Evolutionary conservation across 2,329 filamentous ascomycete species (phyloP).

Genomic region (Pseudopyricularia cyperi): DNA sequence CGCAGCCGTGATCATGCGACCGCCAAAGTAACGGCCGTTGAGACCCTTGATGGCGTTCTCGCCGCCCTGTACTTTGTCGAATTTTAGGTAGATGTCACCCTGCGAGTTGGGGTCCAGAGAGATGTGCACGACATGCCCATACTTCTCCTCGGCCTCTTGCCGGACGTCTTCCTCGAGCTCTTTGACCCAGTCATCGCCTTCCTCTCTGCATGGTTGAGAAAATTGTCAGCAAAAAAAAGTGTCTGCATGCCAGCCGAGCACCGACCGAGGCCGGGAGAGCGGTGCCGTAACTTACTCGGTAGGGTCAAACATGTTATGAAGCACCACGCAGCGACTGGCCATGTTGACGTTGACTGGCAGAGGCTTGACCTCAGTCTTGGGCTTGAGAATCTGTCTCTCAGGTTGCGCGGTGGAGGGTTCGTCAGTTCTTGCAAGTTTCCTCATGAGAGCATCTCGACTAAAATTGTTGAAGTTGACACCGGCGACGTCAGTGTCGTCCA

Average conservation of each 20-base stretch:
- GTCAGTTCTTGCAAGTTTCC: conserved; percentile 92
- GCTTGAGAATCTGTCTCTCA: conserved; percentile 60
- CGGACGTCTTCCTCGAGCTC: conserved; percentile 90
- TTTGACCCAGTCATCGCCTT: conserved; percentile 79
- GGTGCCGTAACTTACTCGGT: conserved; percentile 58
- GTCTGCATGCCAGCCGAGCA: too few species aligned
- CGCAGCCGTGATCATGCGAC: conserved; percentile 81
- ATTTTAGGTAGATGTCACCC: conserved; percentile 97
- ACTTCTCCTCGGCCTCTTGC: conserved; percentile 85
- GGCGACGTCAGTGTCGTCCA: conserved; percentile 94
- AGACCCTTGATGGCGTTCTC: conserved; percentile 97
- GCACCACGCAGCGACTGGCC: conserved; percentile 83
- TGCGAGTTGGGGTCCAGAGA: conserved; percentile 83
- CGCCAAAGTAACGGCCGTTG: conserved; percentile 92
- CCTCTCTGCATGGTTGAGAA: conserved; percentile 46
- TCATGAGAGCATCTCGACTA: conserved; percentile 96
- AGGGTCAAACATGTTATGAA: conserved; percentile 93
- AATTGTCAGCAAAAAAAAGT: conserved; percentile 24
- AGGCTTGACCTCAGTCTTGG: conserved; percentile 66
- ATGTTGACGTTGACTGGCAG: conserved; percentile 79
- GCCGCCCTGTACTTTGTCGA: conserved; percentile 86
- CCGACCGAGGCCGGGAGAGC: neutral
- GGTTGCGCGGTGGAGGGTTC: conserved; percentile 56
- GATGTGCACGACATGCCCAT: conserved; percentile 96
- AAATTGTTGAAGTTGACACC: conserved; percentile 99